A percentile compares a stretch with the other conserved stretches of the same genome.
Conservation (phyloP, 257 asterid genomes). For the Phtheirospermum japonicum region DNA sequence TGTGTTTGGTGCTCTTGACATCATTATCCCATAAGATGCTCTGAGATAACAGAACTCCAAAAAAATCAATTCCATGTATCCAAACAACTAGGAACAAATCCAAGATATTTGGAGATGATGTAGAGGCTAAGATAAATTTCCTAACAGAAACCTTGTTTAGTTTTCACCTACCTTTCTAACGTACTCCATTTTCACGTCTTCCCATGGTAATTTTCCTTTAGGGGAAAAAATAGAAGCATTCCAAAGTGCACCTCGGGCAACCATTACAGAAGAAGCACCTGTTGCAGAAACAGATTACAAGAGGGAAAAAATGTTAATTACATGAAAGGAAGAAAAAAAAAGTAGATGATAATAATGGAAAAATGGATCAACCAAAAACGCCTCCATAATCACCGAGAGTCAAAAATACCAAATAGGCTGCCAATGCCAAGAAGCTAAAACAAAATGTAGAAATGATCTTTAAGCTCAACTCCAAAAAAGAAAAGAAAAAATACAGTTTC, state of each 20-base stretch:
- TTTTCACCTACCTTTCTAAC: slow-evolving; percentile 64
- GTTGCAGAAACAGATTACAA: slow-evolving; percentile 24
- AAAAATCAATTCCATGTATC: slow-evolving; percentile 18
- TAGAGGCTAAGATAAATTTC: not conserved
- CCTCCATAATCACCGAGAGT: too few relatives aligned
- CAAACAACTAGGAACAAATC: slow-evolving; percentile 11
- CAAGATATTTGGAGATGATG: slow-evolving; percentile 16
- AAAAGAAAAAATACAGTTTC: too few relatives aligned
- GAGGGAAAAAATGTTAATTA: not conserved
- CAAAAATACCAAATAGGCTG: too few relatives aligned
- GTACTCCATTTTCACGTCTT: slow-evolving; percentile 73
- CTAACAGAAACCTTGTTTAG: too few relatives aligned
- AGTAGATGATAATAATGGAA: not conserved
- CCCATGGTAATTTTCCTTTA: slow-evolving; percentile 68
- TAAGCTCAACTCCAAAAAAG: too few relatives aligned
- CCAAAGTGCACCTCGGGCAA: slow-evolving; percentile 98
- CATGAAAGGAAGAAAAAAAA: not conserved
- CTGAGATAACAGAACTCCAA: slow-evolving; percentile 39
- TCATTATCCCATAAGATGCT: slow-evolving; percentile 96
- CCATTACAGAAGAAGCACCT: slow-evolving; percentile 98
- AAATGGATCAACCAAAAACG: too few relatives aligned
- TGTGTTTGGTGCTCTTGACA: slow-evolving; percentile 74
- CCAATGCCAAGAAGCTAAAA: too few relatives aligned
- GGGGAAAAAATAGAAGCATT: slow-evolving; percentile 90
- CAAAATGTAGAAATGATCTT: too few relatives aligned